A percentile compares a stretch with the other conserved stretches of the same genome.
phyloP scores from a whole-genome alignment of 2,329 filamentous ascomycete genomes.

The Trichoderma guizhouense region DNA sequence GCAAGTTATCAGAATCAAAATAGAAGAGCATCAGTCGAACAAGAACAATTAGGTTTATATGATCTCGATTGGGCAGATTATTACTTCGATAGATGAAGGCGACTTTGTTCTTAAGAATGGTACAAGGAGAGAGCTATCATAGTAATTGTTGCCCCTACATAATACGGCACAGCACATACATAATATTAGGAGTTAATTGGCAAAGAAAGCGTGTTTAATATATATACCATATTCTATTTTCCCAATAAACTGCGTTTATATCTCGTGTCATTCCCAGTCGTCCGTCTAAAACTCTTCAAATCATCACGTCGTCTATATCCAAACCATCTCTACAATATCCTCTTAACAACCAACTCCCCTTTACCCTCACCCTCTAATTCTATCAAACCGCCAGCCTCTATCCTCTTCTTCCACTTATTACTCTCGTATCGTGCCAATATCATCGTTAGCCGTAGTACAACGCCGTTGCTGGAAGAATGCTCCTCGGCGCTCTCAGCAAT shows the following conservation, averaged over 20 bases:
- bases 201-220: not conserved
- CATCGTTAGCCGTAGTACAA: slow-evolving; percentile 67
- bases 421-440: slow-evolving; percentile 72
- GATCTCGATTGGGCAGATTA: slow-evolving; percentile 32
- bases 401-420: slow-evolving; percentile 71
- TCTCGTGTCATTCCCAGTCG: not conserved
- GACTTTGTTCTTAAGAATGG: not conserved
- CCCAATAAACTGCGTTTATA: not conserved
- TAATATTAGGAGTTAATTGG: not conserved
- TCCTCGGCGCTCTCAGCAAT: slow-evolving; percentile 41
- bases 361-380: slow-evolving; percentile 45
- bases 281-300: not conserved
- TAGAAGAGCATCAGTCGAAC: not conserved
- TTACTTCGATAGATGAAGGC: slow-evolving; percentile 32
- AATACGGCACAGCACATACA: not conserved
- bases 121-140: not conserved
- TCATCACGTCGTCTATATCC: slow-evolving; percentile 9
- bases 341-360: slow-evolving; percentile 51
- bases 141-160: not conserved
- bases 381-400: slow-evolving; percentile 56
- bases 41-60: slow-evolving; percentile 19
- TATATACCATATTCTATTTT: not conserved
- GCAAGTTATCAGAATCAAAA: not conserved
- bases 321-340: slow-evolving; percentile 39
- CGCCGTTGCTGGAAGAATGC: slow-evolving; percentile 54